These are phyloP conservation scores for Colletotrichum cereale DNA, from an alignment of 2,329 filamentous ascomycete genomes.

Conservation along the genomic window DNA sequence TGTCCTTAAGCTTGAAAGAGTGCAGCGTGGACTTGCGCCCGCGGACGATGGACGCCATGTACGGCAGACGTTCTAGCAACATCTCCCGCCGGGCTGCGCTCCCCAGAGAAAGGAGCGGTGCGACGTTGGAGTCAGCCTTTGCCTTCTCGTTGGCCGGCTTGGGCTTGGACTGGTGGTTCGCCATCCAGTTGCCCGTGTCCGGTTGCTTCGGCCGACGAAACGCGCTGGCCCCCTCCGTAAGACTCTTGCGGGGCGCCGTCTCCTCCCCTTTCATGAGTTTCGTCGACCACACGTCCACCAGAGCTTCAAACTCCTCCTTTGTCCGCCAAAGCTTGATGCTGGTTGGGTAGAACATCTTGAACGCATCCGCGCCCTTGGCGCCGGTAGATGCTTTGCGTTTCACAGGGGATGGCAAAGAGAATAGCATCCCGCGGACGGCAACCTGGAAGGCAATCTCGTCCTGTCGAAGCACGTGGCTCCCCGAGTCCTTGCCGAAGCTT, in stretches of 20 bases:
- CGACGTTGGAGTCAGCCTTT: conserved; percentile 38
- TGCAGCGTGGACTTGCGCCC: conserved; percentile 52
- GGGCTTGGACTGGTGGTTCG: conserved; percentile 40
- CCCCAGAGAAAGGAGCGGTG: conserved; percentile 69
- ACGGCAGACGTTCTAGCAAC: conserved; percentile 88
- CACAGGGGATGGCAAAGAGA: conserved; percentile 87
- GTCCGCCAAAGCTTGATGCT: conserved; percentile 86
- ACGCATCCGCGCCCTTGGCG: conserved; percentile 69
- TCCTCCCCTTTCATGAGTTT: conserved; percentile 69
- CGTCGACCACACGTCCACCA: conserved; percentile 77
- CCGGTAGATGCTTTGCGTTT: conserved; percentile 70
- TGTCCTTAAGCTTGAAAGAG: conserved; percentile 62
- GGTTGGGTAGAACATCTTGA: conserved; percentile 93
- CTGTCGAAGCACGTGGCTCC: conserved; percentile 83
- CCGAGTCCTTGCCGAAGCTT: conserved; percentile 67
- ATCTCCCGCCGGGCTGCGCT: conserved; percentile 78
- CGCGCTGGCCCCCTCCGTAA: conserved; percentile 61
- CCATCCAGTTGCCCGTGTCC: conserved; percentile 46
- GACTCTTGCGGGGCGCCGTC: conserved; percentile 49
- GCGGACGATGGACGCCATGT: conserved; percentile 77
- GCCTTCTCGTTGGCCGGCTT: background rate
- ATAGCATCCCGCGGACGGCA: conserved; percentile 87
- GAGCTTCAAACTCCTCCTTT: conserved; percentile 82
- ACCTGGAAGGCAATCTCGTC: conserved; percentile 96
- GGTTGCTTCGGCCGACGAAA: conserved; percentile 59